Conservation (phyloP, 176 grass and related monocot species). For the Musa itinerans region DNA sequence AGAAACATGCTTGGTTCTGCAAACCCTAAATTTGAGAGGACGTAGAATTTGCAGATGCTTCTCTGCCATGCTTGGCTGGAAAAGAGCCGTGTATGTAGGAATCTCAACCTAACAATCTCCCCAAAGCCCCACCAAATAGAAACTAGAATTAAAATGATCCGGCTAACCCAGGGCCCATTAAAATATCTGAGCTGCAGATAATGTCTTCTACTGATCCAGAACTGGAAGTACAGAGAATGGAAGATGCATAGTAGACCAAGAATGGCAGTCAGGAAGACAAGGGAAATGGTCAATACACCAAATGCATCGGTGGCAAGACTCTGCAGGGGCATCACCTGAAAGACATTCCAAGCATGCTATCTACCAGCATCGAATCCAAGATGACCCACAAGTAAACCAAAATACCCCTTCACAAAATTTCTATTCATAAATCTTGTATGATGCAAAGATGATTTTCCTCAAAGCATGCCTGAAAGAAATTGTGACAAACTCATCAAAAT, state of each 20-base stretch:
- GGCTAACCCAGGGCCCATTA: constrained; percentile 64
- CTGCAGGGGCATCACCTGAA: constrained; percentile 59
- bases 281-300: constrained; percentile 82
- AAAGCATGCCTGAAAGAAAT: neutral
- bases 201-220: constrained; percentile 46
- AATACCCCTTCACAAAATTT: neutral
- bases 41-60: constrained; percentile 66
- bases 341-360: constrained; percentile 25
- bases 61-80: constrained; percentile 40
- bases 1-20: constrained; percentile 87
- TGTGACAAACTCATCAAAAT: neutral
- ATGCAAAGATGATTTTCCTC: neutral
- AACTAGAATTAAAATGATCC: constrained; percentile 53
- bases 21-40: constrained; percentile 85
- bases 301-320: constrained; percentile 52
- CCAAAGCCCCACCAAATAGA: constrained; percentile 76
- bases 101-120: constrained; percentile 59
- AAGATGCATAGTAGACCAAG: constrained; percentile 69
- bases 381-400: neutral
- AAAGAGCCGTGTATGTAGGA: constrained; percentile 42
- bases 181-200: constrained; percentile 71
- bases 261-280: constrained; percentile 45
- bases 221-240: constrained; percentile 59
- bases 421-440: neutral
- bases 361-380: constrained; percentile 6